A percentile compares a stretch with the other conserved stretches of the same genome.
phyloP scores from a whole-genome alignment of 108 stramenopile species.

The Aurantiochytrium sp. region DNA sequence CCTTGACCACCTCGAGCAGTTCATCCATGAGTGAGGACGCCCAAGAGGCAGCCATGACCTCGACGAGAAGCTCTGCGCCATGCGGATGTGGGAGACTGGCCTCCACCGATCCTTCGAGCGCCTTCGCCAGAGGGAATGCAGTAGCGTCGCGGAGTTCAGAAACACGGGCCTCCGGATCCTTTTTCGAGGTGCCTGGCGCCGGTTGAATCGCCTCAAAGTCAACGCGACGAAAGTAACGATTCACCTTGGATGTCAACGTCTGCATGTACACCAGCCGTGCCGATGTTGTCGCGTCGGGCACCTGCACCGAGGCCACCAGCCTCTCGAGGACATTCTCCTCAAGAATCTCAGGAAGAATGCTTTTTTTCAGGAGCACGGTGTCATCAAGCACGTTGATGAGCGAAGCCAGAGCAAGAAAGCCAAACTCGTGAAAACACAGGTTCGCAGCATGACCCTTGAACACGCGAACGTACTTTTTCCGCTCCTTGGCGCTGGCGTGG shows the following conservation, averaged over 20 bases:
- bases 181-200: neutral
- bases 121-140: neutral
- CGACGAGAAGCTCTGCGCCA: neutral
- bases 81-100: neutral
- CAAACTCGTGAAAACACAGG: neutral
- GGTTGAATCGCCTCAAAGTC: neutral
- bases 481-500: constrained; percentile 7
- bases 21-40: neutral
- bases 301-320: neutral
- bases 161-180: neutral
- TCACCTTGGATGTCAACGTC: neutral
- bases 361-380: neutral
- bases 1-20: neutral
- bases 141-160: neutral
- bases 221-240: neutral
- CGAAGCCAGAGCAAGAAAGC: neutral
- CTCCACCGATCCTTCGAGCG: neutral
- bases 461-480: neutral
- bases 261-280: neutral
- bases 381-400: neutral
- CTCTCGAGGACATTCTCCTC: neutral
- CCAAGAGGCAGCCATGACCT: neutral
- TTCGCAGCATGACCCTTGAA: neutral
- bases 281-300: neutral
- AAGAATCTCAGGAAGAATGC: neutral